Evolutionary conservation across 257 asterid genomes (phyloP).

Genomic region (Datura wrightii): DNA sequence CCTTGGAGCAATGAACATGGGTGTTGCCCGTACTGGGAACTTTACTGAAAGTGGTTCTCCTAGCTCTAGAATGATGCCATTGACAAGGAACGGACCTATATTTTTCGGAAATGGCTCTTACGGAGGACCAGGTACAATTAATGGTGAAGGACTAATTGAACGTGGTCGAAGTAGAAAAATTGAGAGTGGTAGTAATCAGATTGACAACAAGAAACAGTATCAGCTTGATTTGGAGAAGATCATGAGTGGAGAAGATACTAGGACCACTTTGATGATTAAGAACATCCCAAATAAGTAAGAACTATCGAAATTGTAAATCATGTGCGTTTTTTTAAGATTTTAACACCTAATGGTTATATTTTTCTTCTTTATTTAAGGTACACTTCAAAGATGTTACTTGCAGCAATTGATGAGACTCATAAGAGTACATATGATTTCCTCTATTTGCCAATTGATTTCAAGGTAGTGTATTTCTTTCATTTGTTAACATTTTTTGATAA

Average conservation of each 20-base stretch:
- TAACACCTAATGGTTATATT: constrained; percentile 19
- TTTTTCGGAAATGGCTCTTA: constrained; percentile 74
- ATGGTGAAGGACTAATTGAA: constrained; percentile 61
- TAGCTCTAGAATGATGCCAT: constrained; percentile 70
- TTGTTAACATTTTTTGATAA: not conserved
- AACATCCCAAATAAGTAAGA: constrained; percentile 98
- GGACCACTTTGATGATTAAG: constrained; percentile 96
- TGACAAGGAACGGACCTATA: constrained; percentile 67
- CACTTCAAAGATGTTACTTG: constrained; percentile 94
- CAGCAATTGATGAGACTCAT: constrained; percentile 93
- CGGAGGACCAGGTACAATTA: constrained; percentile 59
- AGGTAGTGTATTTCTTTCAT: constrained; percentile 57
- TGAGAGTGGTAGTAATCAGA: constrained; percentile 71
- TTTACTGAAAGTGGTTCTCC: constrained; percentile 74
- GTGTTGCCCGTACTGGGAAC: constrained; percentile 69
- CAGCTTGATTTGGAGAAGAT: constrained; percentile 95
- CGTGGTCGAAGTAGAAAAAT: constrained; percentile 76
- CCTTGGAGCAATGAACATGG: constrained; percentile 64
- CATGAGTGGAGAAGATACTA: constrained; percentile 71
- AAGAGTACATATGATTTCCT: constrained; percentile 92
- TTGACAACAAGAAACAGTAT: constrained; percentile 83
- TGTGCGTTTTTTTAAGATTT: not conserved
- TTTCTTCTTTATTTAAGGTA: constrained; percentile 55
- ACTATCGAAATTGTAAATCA: not conserved
- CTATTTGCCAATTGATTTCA: constrained; percentile 93